Evolutionary conservation across 2,329 filamentous ascomycete genomes (phyloP).

Genomic region (Stachybotrys elegans): DNA sequence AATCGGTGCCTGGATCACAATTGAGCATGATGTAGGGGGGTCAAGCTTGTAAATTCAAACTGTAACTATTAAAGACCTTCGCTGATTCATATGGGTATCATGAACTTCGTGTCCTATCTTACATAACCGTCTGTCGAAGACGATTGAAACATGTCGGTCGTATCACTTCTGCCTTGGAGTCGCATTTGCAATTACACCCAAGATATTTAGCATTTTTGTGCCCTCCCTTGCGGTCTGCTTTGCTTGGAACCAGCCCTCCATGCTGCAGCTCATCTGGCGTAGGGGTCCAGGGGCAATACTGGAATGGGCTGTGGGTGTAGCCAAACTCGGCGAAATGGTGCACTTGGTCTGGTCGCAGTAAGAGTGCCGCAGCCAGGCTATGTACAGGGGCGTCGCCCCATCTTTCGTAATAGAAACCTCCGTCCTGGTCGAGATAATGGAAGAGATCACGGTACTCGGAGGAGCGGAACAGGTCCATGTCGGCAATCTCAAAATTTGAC

Average conservation of each 20-base stretch:
- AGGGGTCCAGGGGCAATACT: constrained; percentile 19
- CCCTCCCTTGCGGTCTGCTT: not conserved
- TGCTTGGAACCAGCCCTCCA: constrained; percentile 3
- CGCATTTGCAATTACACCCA: constrained; percentile 10
- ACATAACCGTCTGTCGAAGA: constrained; percentile 6
- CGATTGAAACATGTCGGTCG: constrained; percentile 6
- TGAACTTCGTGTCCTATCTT: too few species aligned
- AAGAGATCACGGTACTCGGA: constrained; percentile 35
- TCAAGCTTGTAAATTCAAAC: too few species aligned
- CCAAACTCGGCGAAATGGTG: constrained; percentile 40
- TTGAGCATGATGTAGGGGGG: too few species aligned
- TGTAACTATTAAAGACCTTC: too few species aligned
- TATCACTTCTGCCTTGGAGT: constrained; percentile 4
- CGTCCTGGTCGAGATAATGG: constrained; percentile 32
- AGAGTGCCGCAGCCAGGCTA: constrained; percentile 35
- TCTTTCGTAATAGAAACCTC: constrained; percentile 38
- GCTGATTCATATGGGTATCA: too few species aligned
- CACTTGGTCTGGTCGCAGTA: constrained; percentile 31
- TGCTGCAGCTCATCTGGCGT: constrained; percentile 3
- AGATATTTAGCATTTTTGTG: constrained; percentile 3
- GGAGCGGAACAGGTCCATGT: constrained; percentile 38
- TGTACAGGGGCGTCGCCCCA: constrained; percentile 42
- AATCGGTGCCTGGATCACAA: too few species aligned
- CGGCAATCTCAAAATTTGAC: constrained; percentile 44
- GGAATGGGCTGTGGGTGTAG: constrained; percentile 31